Conservation (phyloP, 2,329 filamentous ascomycete species). For the Aspergillus sp. region DNA sequence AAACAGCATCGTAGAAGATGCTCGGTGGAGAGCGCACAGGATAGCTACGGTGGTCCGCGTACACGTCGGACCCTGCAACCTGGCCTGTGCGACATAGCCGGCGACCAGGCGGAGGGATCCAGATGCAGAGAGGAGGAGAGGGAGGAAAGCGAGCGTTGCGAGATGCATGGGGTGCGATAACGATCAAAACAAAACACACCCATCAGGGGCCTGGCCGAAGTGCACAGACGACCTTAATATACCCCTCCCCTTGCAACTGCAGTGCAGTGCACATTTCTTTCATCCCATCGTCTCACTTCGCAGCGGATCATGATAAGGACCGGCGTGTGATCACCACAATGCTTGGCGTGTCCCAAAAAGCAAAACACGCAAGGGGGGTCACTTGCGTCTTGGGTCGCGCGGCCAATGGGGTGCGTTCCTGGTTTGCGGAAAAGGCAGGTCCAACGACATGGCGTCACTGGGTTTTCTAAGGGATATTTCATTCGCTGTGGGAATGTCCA, state of each 20-base stretch:
- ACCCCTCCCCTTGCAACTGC: neutral
- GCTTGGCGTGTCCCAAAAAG: constrained; percentile 1
- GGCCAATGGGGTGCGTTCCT: neutral
- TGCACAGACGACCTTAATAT: neutral
- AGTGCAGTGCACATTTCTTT: too few relatives aligned
- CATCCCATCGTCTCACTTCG: neutral
- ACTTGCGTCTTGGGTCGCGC: too few relatives aligned
- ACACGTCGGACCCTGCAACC: constrained; percentile 26
- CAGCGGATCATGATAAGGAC: constrained; percentile 10
- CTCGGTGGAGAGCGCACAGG: constrained; percentile 27
- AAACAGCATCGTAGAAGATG: too few relatives aligned
- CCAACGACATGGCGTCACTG: constrained; percentile 7
- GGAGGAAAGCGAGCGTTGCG: neutral
- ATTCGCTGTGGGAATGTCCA: neutral
- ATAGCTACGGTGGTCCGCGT: constrained; percentile 40
- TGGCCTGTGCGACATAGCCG: constrained; percentile 27
- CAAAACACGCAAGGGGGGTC: neutral
- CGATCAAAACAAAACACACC: neutral
- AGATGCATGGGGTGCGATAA: constrained; percentile 7
- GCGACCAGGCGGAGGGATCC: neutral
- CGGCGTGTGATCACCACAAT: constrained; percentile 9
- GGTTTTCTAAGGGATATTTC: neutral
- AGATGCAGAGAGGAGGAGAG: neutral
- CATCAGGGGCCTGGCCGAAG: neutral
- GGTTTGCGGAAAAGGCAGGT: constrained; percentile 7